These are phyloP conservation scores for Chaetomiaceae sp. DNA, from an alignment of 2,329 filamentous ascomycete genomes.

Conservation along the genomic window DNA sequence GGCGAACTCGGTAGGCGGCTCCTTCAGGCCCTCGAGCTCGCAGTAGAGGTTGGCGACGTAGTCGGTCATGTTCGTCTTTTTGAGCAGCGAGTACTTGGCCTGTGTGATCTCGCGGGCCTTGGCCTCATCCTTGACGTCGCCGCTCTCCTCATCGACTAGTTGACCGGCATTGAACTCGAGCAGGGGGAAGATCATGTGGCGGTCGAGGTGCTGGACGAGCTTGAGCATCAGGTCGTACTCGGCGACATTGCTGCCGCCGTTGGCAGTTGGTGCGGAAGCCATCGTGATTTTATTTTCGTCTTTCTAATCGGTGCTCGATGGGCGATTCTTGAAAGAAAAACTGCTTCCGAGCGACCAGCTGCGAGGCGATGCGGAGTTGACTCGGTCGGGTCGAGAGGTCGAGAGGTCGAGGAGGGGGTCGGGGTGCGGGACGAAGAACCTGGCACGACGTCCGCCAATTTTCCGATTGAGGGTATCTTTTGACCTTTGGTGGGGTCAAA, in stretches of 20 bases:
- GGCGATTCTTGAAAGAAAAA: constrained; percentile 9
- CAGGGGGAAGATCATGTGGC: constrained; percentile 93
- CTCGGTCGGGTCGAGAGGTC: constrained; percentile 2
- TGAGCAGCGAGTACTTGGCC: constrained; percentile 88
- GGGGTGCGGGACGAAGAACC: constrained; percentile 10
- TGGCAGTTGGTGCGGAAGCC: constrained; percentile 30
- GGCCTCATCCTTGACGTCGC: constrained; percentile 46
- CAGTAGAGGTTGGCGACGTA: constrained; percentile 90
- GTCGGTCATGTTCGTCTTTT: constrained; percentile 98
- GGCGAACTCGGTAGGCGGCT: constrained; percentile 77
- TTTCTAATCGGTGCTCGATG: constrained; percentile 34
- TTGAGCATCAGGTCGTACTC: constrained; percentile 65
- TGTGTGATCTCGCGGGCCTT: constrained; percentile 67
- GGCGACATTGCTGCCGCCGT: constrained; percentile 30
- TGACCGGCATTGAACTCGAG: constrained; percentile 85
- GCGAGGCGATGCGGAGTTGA: no score
- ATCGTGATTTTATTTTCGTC: constrained; percentile 32
- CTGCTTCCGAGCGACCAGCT: neutral
- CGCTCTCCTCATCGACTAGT: constrained; percentile 65
- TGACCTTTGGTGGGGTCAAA: constrained; percentile 29
- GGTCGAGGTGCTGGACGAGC: constrained; percentile 86
- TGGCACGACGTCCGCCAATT: constrained; percentile 22
- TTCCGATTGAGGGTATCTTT: constrained; percentile 22
- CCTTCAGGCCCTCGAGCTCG: constrained; percentile 75
- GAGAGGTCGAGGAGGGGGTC: no score